Percentiles rank a stretch among this genome's conserved stretches.
Evolutionary conservation across 305 asterid species (phyloP).

Genomic region (Solanum chacoense): DNA sequence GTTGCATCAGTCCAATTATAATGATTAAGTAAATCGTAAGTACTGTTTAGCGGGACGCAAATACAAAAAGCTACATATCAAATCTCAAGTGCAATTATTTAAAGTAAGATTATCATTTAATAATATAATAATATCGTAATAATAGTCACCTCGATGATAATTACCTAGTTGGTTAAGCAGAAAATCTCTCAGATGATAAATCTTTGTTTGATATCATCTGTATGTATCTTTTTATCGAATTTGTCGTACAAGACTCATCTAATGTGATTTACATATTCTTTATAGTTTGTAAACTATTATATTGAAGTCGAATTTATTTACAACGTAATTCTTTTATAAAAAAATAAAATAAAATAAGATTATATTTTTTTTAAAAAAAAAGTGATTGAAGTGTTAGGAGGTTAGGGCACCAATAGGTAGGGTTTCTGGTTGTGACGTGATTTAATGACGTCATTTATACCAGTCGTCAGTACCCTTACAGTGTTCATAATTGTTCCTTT

Average conservation of each 20-base stretch:
- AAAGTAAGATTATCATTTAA: not conserved
- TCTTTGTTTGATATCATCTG: not conserved
- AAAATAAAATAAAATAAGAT: too few species aligned
- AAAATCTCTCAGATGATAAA: not conserved
- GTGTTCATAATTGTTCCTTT: not conserved
- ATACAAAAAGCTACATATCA: not conserved
- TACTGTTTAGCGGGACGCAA: not conserved
- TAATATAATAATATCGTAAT: not conserved
- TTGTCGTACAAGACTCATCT: not conserved
- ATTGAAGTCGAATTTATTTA: not conserved
- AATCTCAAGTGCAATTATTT: not conserved
- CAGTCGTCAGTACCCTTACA: not conserved
- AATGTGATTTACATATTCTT: not conserved
- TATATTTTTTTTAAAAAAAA: not conserved
- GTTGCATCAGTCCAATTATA: not conserved
- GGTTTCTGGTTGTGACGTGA: not conserved
- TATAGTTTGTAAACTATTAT: not conserved
- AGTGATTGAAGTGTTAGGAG: not conserved
- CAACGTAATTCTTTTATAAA: not conserved
- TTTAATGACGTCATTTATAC: not conserved
- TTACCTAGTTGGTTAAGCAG: not conserved
- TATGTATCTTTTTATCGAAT: fast-evolving
- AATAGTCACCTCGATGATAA: not conserved
- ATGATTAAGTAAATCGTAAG: not conserved
- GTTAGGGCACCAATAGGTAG: constrained; percentile 1